Conservation (phyloP, 2,329 filamentous ascomycete genomes). For the Diplocarpon mali region DNA sequence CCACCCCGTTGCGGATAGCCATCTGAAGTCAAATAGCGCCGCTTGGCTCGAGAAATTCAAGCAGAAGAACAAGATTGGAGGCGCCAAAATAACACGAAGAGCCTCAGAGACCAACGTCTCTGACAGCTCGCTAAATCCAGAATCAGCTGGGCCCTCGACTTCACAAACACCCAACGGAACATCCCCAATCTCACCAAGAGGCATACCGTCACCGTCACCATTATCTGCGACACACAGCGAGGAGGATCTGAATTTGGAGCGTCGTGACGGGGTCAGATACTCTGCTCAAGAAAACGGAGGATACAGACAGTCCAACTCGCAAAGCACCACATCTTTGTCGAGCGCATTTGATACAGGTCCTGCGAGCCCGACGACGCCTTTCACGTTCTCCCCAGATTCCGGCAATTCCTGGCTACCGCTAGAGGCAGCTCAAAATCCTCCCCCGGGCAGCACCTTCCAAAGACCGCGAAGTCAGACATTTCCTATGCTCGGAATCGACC, state of each 20-base stretch:
- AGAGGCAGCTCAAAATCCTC: constrained; percentile 37
- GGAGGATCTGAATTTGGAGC: constrained; percentile 53
- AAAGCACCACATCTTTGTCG: constrained; percentile 55
- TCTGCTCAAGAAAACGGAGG: constrained; percentile 38
- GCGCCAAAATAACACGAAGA: constrained; percentile 38
- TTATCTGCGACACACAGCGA: constrained; percentile 55
- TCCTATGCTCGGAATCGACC: constrained; percentile 56
- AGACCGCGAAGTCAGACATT: constrained; percentile 83
- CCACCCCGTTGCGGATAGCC: constrained; percentile 53
- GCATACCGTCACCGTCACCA: constrained; percentile 55
- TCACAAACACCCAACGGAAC: constrained; percentile 53
- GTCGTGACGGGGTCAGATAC: constrained; percentile 37
- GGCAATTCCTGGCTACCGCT: constrained; percentile 53
- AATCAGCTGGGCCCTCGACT: constrained; percentile 42
- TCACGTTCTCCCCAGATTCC: constrained; percentile 66
- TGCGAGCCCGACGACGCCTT: constrained; percentile 63
- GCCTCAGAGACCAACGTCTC: constrained; percentile 62
- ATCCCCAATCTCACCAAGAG: constrained; percentile 63
- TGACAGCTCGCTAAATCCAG: constrained; percentile 43
- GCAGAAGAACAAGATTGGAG: constrained; percentile 47
- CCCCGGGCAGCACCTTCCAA: constrained; percentile 39
- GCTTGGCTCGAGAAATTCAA: constrained; percentile 95
- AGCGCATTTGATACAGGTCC: constrained; percentile 61
- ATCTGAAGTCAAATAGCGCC: constrained; percentile 58
- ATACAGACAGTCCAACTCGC: constrained; percentile 55